phyloP scores from a whole-genome alignment of 2,329 filamentous ascomycete species.

The Diaporthe nobilis region DNA sequence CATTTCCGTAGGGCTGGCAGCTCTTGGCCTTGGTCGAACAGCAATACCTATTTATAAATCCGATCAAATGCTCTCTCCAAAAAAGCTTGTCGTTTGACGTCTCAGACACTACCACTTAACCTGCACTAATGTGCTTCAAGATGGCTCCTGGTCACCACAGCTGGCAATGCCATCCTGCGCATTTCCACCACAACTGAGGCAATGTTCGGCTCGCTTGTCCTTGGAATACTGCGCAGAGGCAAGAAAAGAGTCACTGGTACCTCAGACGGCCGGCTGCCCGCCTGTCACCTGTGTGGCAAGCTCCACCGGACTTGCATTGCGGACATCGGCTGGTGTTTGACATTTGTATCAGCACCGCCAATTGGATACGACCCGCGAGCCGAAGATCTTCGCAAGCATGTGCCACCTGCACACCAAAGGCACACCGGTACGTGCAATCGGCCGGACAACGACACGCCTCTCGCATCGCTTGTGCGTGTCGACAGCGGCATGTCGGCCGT shows the following conservation, averaged over 20 bases:
- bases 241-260: conserved; percentile 3
- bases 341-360: conserved; percentile 37
- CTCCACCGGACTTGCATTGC: conserved; percentile 38
- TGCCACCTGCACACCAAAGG: conserved; percentile 23
- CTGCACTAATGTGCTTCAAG: conserved; percentile 3
- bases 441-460: not conserved
- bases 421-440: conserved; percentile 10
- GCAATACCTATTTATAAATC: conserved; percentile 27
- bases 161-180: not conserved
- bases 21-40: conserved; percentile 28
- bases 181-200: not conserved
- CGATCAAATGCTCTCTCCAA: conserved; percentile 1
- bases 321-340: conserved; percentile 39
- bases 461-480: conserved; percentile 26
- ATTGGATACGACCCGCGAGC: conserved; percentile 20
- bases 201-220: not conserved
- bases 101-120: not conserved
- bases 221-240: not conserved
- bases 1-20: conserved; percentile 35
- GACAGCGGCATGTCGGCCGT: not conserved
- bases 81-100: not conserved
- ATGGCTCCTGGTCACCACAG: not conserved
- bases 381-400: conserved; percentile 37
- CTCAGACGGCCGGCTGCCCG: not conserved
- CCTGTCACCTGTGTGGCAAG: conserved; percentile 11